Evolutionary conservation across 108 stramenopile species (phyloP).

Genomic region (Nannochloropsis gaditana): DNA sequence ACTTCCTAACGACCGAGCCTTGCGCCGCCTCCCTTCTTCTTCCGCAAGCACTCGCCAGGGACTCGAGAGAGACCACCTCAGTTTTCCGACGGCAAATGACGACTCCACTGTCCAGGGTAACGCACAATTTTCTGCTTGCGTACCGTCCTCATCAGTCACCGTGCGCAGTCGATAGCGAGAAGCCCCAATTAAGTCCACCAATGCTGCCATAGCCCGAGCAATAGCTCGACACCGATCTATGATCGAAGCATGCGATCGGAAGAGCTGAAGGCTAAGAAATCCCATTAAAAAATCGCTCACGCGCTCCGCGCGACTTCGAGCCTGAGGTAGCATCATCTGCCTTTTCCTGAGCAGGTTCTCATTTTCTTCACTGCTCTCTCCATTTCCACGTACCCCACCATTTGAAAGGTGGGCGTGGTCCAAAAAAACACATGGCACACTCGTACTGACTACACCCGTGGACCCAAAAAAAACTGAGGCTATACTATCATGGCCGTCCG

Average conservation of each 20-base stretch:
- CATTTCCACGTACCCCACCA: not conserved
- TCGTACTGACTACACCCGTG: not conserved
- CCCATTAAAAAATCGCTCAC: not conserved
- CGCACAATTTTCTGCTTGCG: not conserved
- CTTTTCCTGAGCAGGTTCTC: not conserved
- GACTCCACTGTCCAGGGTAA: not conserved
- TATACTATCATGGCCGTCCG: not conserved
- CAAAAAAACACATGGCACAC: not conserved
- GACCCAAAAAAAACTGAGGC: not conserved
- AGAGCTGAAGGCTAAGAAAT: not conserved
- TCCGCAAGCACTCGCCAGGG: not conserved
- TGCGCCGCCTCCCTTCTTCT: not conserved
- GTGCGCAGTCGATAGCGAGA: not conserved
- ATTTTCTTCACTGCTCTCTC: not conserved
- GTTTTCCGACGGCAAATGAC: not conserved
- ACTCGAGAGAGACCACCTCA: conserved; percentile 16
- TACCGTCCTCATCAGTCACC: not conserved
- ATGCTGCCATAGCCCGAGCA: not conserved
- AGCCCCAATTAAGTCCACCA: not conserved
- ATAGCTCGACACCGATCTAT: not conserved
- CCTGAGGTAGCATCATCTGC: not conserved
- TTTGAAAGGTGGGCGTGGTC: not conserved
- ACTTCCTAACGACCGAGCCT: not conserved
- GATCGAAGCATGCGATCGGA: not conserved
- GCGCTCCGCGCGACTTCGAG: not conserved